phyloP scores from a whole-genome alignment of 768 basidiomycete genomes.

The Postia placenta region DNA sequence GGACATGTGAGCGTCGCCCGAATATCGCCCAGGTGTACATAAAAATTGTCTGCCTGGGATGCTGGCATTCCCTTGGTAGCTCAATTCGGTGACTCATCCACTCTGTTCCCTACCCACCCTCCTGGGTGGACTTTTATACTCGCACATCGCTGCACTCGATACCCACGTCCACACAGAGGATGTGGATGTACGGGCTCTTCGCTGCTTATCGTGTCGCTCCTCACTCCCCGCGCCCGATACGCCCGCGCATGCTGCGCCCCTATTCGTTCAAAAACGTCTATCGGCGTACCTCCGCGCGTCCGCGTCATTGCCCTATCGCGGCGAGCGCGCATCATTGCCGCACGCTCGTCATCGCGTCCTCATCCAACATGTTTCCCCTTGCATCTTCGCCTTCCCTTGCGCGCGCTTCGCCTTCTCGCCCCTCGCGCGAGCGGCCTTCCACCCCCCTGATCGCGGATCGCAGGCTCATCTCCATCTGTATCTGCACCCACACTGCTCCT shows the following conservation, averaged over 20 bases:
- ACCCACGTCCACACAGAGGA: too few relatives aligned
- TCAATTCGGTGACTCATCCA: not conserved
- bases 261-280: too few relatives aligned
- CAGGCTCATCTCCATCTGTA: conserved; percentile 1
- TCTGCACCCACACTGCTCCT: not conserved
- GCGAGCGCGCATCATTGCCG: conserved; percentile 5
- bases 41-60: not conserved
- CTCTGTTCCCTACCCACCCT: not conserved
- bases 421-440: not conserved
- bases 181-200: conserved; percentile 8
- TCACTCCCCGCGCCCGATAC: not conserved
- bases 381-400: not conserved
- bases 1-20: not conserved
- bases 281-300: not conserved
- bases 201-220: conserved; percentile 12
- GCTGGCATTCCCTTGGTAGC: too few relatives aligned
- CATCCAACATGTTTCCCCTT: conserved; percentile 3
- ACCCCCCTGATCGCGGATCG: conserved; percentile 15
- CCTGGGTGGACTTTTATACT: not conserved
- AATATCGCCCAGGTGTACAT: not conserved
- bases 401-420: not conserved
- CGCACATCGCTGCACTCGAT: too few relatives aligned
- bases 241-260: not conserved
- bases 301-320: conserved; percentile 5
- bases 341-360: not conserved